phyloP scores from a whole-genome alignment of 805 yeast genomes.

The Candida maesae region DNA sequence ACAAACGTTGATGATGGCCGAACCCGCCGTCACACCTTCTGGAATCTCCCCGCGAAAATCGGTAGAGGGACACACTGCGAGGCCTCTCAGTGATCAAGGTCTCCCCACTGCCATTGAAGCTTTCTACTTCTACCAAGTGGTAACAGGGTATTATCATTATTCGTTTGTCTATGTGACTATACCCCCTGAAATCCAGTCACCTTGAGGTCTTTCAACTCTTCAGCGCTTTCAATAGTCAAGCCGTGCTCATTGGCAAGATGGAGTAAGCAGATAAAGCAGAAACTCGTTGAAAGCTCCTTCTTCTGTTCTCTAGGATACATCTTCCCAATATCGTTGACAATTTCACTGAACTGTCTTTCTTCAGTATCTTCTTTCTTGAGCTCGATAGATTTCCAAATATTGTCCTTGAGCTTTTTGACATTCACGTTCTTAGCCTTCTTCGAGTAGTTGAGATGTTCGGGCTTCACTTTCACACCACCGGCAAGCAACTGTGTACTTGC shows the following conservation, averaged over 20 bases:
- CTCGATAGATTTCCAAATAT: constrained; percentile 61
- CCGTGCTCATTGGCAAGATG: constrained; percentile 89
- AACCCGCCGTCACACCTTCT: background rate
- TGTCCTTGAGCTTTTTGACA: constrained; percentile 66
- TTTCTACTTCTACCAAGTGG: too few relatives aligned
- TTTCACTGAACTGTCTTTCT: constrained; percentile 36
- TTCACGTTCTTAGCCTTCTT: constrained; percentile 77
- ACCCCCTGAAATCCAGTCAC: constrained; percentile 5
- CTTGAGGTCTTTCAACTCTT: constrained; percentile 17
- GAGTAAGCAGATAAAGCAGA: constrained; percentile 76
- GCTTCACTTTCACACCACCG: constrained; percentile 30
- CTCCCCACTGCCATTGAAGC: too few relatives aligned
- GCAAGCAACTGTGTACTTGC: constrained; percentile 30
- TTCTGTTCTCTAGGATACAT: constrained; percentile 54
- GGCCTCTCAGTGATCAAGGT: too few relatives aligned
- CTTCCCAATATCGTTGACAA: constrained; percentile 45
- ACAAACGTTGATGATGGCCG: background rate
- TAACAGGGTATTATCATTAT: background rate
- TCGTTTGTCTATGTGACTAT: background rate
- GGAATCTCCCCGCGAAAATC: too few relatives aligned
- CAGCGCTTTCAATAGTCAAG: constrained; percentile 38
- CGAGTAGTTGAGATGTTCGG: constrained; percentile 54
- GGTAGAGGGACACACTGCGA: background rate
- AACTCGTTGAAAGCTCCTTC: constrained; percentile 76
- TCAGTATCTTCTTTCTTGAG: constrained; percentile 5